phyloP scores from a whole-genome alignment of 805 yeast genomes.

The Sugiyamaella mastotermitis region DNA sequence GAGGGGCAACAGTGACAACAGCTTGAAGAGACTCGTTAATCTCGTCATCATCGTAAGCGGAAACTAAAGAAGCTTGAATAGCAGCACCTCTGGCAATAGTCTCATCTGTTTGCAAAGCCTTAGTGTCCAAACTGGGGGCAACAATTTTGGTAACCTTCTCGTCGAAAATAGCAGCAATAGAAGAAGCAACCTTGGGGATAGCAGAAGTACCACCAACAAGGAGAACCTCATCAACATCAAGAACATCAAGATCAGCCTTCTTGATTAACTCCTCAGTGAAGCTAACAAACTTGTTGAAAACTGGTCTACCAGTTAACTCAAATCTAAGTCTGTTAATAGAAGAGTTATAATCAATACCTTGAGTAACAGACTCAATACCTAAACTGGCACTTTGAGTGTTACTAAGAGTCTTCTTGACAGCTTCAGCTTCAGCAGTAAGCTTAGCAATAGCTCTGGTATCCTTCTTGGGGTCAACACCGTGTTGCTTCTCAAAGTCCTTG shows the following conservation, averaged over 20 bases:
- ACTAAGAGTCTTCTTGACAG: slow-evolving; percentile 85
- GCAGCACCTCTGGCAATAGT: slow-evolving; percentile 92
- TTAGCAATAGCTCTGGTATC: slow-evolving; percentile 85
- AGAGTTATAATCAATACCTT: slow-evolving; percentile 89
- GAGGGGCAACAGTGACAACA: slow-evolving; percentile 82
- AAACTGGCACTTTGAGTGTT: slow-evolving; percentile 84
- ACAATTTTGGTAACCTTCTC: slow-evolving; percentile 59
- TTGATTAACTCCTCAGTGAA: slow-evolving; percentile 69
- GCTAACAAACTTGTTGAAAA: slow-evolving; percentile 64
- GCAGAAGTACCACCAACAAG: slow-evolving; percentile 91
- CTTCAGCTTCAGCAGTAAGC: slow-evolving; percentile 72
- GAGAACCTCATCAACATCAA: slow-evolving; percentile 86
- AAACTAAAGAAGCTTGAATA: slow-evolving; percentile 79
- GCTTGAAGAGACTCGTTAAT: slow-evolving; percentile 82
- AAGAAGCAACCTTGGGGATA: slow-evolving; percentile 83
- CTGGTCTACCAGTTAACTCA: slow-evolving; percentile 79
- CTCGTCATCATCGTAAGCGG: slow-evolving; percentile 76
- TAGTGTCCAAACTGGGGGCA: slow-evolving; percentile 69
- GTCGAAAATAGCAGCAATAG: slow-evolving; percentile 71
- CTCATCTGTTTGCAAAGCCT: slow-evolving; percentile 84
- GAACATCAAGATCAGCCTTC: slow-evolving; percentile 78
- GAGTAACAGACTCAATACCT: slow-evolving; percentile 91
- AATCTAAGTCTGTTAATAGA: slow-evolving; percentile 90
- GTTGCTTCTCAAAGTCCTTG: slow-evolving; percentile 89
- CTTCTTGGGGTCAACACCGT: slow-evolving; percentile 69